These are phyloP conservation scores for Xylaria arbuscula DNA, from an alignment of 2,329 filamentous ascomycete genomes.

Conservation along the genomic window DNA sequence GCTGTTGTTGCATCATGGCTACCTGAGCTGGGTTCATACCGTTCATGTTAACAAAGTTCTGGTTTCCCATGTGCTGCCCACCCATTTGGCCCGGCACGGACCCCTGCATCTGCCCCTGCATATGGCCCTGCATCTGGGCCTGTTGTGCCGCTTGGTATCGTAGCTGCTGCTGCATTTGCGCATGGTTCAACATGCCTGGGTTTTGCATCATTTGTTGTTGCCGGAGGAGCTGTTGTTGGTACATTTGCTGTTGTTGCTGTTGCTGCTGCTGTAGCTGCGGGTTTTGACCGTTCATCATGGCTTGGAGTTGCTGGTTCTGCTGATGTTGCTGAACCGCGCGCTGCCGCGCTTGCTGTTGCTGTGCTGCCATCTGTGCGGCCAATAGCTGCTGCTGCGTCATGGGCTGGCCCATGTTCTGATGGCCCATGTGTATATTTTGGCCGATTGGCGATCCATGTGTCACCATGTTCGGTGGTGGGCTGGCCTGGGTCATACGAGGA, in stretches of 20 bases:
- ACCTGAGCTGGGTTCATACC: conserved; percentile 50
- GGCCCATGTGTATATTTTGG: conserved; percentile 65
- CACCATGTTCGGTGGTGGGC: conserved; percentile 70
- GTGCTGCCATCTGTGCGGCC: conserved; percentile 59
- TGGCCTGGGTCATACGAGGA: conserved; percentile 71
- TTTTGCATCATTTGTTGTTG: conserved; percentile 58
- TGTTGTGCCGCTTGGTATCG: conserved; percentile 53
- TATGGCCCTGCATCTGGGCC: conserved; percentile 44
- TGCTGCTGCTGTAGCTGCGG: conserved; percentile 54
- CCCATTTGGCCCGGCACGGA: conserved; percentile 47
- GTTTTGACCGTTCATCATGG: conserved; percentile 49
- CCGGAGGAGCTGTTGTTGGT: conserved; percentile 47
- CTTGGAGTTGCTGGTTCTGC: conserved; percentile 46
- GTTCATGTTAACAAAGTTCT: conserved; percentile 57
- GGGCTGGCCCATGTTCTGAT: conserved; percentile 51
- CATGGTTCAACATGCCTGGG: conserved; percentile 53
- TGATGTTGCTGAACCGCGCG: conserved; percentile 41
- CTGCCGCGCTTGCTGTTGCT: conserved; percentile 52
- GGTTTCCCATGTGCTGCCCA: conserved; percentile 56
- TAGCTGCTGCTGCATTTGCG: conserved; percentile 53
- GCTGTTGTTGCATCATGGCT: conserved; percentile 46
- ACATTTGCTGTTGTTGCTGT: conserved; percentile 32
- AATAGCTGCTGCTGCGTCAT: conserved; percentile 53
- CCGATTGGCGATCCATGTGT: conserved; percentile 67
- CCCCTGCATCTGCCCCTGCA: conserved; percentile 50